Base-by-base conservation (phyloP, 2,329 filamentous ascomycete genomes). In the Alternaria triticimaculans region DNA sequence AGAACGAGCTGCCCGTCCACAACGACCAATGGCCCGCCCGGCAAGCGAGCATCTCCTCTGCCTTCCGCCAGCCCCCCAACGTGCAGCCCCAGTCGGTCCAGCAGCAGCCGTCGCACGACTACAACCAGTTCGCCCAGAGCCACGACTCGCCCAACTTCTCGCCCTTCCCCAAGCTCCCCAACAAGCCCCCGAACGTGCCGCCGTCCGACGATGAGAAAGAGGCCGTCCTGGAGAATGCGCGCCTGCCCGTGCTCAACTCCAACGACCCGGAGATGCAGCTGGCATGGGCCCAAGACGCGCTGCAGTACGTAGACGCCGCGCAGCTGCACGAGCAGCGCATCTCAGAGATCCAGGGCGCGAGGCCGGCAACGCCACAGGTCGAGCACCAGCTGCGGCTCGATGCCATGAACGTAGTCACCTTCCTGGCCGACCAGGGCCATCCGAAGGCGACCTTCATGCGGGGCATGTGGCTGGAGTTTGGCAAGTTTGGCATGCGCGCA, bases 391-490 rank as follows among this genome's bases (percentile, higher is more conserved):
- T 99, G 67, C 90, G 91, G 66, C 84, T 91, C 54, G 96, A 99
- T 79, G 94, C 96, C 30, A 87, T 97, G 82, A 97, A 94, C 77
- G 96, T 99, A 65, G 91, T 97, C 72, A 88, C 87, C 60, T 97
- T 97, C 78, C 85, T 99, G 37, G 92, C 95, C 23, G 91, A 94
- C 56, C 96, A 99, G 79, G 89, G 91, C 67, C 96, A 99, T 73
- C 96, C 96, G 23, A 94, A 96, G 76, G 96, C 96, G 23, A 89
- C 96, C 70, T 99, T 98, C 79, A 93, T 98, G 84, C 90, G 90
- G 73, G 93, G 94, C 63, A 97, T 97, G 87, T 99, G 96, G 96
- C 86, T 97, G 55, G 96, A 99, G 78, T 99, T 98, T 85, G 96
- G 96, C 72, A 97, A 97, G 77, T 98, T 97, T 77, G 94, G 93